Base-by-base conservation (phyloP, 2,329 filamentous ascomycete genomes). In the Knoxdaviesia proteae region DNA sequence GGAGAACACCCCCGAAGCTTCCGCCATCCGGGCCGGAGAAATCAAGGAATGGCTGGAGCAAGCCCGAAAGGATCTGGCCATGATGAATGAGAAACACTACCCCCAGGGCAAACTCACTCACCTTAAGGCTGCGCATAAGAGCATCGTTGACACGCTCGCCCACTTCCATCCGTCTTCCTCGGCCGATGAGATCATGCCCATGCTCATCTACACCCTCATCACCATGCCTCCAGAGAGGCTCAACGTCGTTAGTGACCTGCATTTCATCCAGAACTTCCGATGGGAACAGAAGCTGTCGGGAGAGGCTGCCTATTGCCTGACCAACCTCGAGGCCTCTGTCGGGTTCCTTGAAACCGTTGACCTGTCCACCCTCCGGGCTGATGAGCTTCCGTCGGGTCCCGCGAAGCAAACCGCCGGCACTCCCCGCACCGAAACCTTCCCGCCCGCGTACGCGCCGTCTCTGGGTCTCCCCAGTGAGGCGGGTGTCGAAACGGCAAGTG, bases 301-400 rank as follows among this genome's bases (percentile, higher is more conserved):
- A 10, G 90, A 98, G 59, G 81, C 87, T 8, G 87, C 90, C 1
- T 98, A 98, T 58, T 96, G 90, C 54, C 65, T 98, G 45, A 94
- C 92, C 36, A 98, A 94, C 50, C 69, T 98, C 1, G 90, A 98
- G 59, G 90, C 90, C 11, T 82, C 88, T 45, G 84, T 96, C 44
- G 87, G 81, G 42, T 98, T 98, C 53, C 64, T 98, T 9, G 83
- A 96, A 53, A 96, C 87, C 0, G 90, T 98, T 32, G 90, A 98
- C 56, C 68, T 98, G 30, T 83, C 87, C 6, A 94, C 82, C 31
- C 64, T 98, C 6, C 75, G 86, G 42, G 79, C 79, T 5, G 83
- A 94, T 49, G 86, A 93, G 56, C 61, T 67, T 11, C 77, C 74
- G 10, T 75, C 78, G 38, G 76, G 80, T 0, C 78, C 79, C 7